Base-by-base conservation (phyloP, 164 flowering plant genomes). In the Platanus orientalis region DNA sequence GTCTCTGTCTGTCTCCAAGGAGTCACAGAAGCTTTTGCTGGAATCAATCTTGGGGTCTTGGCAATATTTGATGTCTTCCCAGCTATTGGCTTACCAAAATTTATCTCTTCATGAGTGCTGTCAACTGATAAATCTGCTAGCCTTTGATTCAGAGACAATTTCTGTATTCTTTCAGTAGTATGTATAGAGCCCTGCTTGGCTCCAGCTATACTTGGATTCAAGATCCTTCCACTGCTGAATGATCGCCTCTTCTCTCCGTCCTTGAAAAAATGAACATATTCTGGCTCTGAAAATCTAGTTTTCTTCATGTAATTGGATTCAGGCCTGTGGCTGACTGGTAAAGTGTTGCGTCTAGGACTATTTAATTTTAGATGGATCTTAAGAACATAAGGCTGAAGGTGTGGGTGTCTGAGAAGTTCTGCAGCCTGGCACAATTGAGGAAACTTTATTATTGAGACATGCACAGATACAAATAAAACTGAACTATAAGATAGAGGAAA, bases 351-450 rank as follows among this genome's bases (percentile, higher is more conserved):
- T 42, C 84, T 74, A 5, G 94, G 94, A 69, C 70, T 82, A 60
- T 79, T 85, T 50, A 66, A 52, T 70, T 84, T 86, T 28, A 82
- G 81, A 74, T 90, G 87, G 62, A 92, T 59, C 76, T 81, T 83
- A 6, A 81, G 80, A 61, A 95, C 77, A 75, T 81, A 72, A 39
- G 91, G 83, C 70, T 87, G 96, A 70, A 95, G 96, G 61, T 74
- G 87, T 26, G 92, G 90, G 61, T 89, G 92, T 68, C 79, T 69
- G 26, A 95, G 96, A 56, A 95, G 80, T 70, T 95, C 97, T 16
- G 88, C 82, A 73, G 97, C 96, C 99, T 95, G 87, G 20, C 34
- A 68, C 36, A 67, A 69, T 55, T 40, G 20, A 47, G 32, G 55
- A 36, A 51, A 42, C 17, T 2, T 10, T 13, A 42, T 2, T 9